Conservation (phyloP, 2,329 filamentous ascomycete genomes). For the Sporothrix pallida region DNA sequence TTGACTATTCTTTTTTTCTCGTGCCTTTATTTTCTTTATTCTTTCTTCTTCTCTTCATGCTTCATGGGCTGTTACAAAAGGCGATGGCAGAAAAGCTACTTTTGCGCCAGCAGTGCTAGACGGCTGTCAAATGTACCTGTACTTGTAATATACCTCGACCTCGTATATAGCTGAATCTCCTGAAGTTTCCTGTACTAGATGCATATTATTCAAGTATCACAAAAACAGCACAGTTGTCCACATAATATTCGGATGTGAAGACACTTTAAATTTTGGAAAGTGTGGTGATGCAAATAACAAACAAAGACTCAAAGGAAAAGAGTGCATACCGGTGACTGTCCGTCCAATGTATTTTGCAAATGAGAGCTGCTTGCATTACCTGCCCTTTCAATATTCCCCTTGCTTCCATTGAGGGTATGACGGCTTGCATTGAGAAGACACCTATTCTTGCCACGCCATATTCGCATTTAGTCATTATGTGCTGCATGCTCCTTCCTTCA, state of each 20-base stretch:
- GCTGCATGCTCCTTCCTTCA: not conserved
- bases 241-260: not conserved
- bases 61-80: not conserved
- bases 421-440: not conserved
- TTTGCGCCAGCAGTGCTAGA: constrained; percentile 20
- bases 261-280: too few species aligned
- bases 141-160: not conserved
- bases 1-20: constrained; percentile 13
- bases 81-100: constrained; percentile 2
- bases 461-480: not conserved
- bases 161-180: not conserved
- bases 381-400: not conserved
- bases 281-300: too few species aligned
- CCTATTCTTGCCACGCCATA: not conserved
- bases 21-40: not conserved
- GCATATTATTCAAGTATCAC: not conserved
- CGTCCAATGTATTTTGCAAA: not conserved
- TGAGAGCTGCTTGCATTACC: not conserved
- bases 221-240: not conserved
- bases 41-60: constrained; percentile 10
- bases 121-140: constrained; percentile 10
- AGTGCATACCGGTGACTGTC: too few species aligned
- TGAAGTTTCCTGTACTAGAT: not conserved
- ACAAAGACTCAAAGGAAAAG: too few species aligned
- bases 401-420: not conserved